Conservation (phyloP, 371 early-diverging fungal genomes). For the Haplosporangium sp. region DNA sequence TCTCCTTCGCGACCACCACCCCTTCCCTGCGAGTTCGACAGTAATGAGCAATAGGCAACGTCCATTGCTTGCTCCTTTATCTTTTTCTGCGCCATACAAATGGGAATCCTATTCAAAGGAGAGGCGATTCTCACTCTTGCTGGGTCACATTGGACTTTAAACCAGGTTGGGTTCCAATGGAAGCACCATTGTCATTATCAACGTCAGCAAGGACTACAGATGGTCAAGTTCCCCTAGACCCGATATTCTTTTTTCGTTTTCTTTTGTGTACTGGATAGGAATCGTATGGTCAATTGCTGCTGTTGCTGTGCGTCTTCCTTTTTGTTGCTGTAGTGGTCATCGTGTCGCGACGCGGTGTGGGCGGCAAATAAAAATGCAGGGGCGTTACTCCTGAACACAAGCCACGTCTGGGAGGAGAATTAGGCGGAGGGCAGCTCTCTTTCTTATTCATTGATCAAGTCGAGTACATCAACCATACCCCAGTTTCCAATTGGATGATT, state of each 20-base stretch:
- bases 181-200: not conserved
- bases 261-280: no score
- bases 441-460: not conserved
- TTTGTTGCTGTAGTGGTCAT: no score
- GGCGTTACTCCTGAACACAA: no score
- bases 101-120: no score
- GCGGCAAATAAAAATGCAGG: not conserved
- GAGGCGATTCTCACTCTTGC: slow-evolving; percentile 3
- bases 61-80: not conserved
- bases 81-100: slow-evolving; percentile 12
- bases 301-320: not conserved
- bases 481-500: no score
- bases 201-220: not conserved
- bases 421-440: no score
- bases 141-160: slow-evolving; percentile 2
- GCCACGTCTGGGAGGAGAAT: no score
- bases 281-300: not conserved
- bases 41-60: not conserved
- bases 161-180: slow-evolving; percentile 9
- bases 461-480: no score
- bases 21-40: not conserved
- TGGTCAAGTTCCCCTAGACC: no score
- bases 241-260: no score
- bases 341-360: no score
- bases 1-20: not conserved